A percentile compares a stretch with the other conserved stretches of the same genome.
Evolutionary conservation across 176 grass and related monocot species (phyloP).

Genomic region (Rhipidocladum racemiflorum): DNA sequence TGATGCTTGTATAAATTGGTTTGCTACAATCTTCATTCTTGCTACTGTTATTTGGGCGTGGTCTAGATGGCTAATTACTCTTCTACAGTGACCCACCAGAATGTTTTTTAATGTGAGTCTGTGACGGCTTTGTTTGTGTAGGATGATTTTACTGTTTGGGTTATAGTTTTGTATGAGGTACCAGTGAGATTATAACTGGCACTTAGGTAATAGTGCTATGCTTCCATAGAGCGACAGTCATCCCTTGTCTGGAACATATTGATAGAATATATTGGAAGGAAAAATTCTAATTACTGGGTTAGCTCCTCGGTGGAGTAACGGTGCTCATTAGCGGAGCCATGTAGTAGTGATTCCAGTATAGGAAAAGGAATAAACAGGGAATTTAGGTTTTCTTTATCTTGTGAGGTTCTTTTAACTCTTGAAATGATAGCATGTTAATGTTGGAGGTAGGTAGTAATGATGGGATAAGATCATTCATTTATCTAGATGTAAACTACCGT

Average conservation of each 20-base stretch:
- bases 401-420: background rate
- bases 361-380: background rate
- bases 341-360: background rate
- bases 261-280: background rate
- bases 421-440: background rate
- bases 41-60: background rate
- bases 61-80: background rate
- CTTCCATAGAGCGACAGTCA: background rate
- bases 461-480: background rate
- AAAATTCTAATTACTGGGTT: background rate
- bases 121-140: background rate
- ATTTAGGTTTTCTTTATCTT: background rate
- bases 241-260: background rate
- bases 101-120: background rate
- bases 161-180: background rate
- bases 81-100: no score
- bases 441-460: background rate
- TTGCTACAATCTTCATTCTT: background rate
- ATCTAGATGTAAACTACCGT: background rate
- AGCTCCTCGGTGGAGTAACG: background rate
- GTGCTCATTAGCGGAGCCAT: background rate
- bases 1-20: constrained; percentile 21
- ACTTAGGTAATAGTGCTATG: background rate
- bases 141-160: background rate
- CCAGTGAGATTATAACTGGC: background rate